These are phyloP conservation scores for Vanrija pseudolonga DNA, from an alignment of 1,284 basidiomycete species.

Conservation along the genomic window DNA sequence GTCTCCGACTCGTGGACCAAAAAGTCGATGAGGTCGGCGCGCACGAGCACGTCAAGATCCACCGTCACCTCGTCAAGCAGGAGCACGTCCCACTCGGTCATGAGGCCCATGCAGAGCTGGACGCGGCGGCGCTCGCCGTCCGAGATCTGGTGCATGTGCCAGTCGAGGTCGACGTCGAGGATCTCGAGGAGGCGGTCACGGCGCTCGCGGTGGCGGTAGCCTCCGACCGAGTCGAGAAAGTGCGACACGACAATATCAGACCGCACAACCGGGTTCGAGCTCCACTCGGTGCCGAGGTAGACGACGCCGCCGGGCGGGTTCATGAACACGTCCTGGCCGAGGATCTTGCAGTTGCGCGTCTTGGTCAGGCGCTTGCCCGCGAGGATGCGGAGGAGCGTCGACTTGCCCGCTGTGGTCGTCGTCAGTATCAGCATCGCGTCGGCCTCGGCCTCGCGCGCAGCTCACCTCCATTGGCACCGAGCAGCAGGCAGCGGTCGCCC, in stretches of 20 bases:
- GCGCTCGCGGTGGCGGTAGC: slow-evolving; percentile 86
- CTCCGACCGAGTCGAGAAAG: slow-evolving; percentile 93
- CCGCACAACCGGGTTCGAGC: slow-evolving; percentile 93
- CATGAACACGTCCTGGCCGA: slow-evolving; percentile 78
- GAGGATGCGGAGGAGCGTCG: slow-evolving; percentile 87
- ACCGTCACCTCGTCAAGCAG: slow-evolving; percentile 97
- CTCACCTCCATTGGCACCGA: slow-evolving; percentile 88
- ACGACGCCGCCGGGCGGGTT: slow-evolving; percentile 64
- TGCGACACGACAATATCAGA: slow-evolving; percentile 81
- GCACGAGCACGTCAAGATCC: slow-evolving; percentile 95
- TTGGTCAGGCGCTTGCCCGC: slow-evolving; percentile 84
- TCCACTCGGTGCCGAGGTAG: slow-evolving; percentile 91
- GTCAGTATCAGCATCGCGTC: background rate
- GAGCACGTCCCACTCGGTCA: slow-evolving; percentile 91
- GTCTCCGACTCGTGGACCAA: slow-evolving; percentile 75
- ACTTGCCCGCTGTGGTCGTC: slow-evolving; percentile 75
- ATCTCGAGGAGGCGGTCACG: slow-evolving; percentile 84
- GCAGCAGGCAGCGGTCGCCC: slow-evolving; percentile 74
- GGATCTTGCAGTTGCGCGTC: slow-evolving; percentile 65
- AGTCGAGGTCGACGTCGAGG: slow-evolving; percentile 89
- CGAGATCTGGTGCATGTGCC: slow-evolving; percentile 67
- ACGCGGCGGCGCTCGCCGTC: slow-evolving; percentile 93
- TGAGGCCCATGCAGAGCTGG: slow-evolving; percentile 94
- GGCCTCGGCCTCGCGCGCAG: background rate
- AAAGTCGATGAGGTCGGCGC: slow-evolving; percentile 84